These are phyloP conservation scores for Ascochyta viciae-villosae DNA, from an alignment of 2,329 filamentous ascomycete genomes.

Conservation along the genomic window DNA sequence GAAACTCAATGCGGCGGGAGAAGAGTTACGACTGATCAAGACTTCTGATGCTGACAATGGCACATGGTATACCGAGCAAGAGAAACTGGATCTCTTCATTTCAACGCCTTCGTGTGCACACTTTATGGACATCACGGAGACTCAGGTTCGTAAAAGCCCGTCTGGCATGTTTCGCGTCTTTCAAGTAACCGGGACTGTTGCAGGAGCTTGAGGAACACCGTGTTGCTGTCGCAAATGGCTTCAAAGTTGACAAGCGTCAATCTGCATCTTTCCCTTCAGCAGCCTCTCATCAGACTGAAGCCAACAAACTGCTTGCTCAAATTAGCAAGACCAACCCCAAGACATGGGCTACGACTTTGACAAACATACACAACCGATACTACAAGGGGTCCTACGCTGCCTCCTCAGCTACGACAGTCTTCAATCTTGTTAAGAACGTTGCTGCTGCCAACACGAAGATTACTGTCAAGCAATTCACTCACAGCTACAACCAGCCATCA, in stretches of 20 bases:
- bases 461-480: conserved; percentile 73
- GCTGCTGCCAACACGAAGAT: conserved; percentile 75
- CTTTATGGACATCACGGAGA: conserved; percentile 22
- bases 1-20: conserved; percentile 18
- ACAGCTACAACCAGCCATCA: conserved; percentile 87
- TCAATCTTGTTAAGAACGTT: conserved; percentile 72
- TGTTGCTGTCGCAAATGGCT: conserved; percentile 13
- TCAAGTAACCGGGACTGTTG: neutral
- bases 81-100: conserved; percentile 20
- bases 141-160: conserved; percentile 1
- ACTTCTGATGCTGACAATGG: conserved; percentile 18
- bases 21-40: conserved; percentile 19
- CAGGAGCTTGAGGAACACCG: conserved; percentile 20
- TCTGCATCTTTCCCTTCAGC: conserved; percentile 18
- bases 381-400: conserved; percentile 58
- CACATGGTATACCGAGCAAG: conserved; percentile 21
- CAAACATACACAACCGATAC: conserved; percentile 26
- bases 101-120: conserved; percentile 19
- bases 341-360: conserved; percentile 22
- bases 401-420: conserved; percentile 84
- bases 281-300: conserved; percentile 15
- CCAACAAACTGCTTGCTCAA: conserved; percentile 16
- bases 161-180: too few species aligned
- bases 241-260: conserved; percentile 20
- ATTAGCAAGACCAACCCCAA: conserved; percentile 26